These are phyloP conservation scores for Suillus hirtellus DNA, from an alignment of 768 basidiomycete genomes.

Conservation along the genomic window DNA sequence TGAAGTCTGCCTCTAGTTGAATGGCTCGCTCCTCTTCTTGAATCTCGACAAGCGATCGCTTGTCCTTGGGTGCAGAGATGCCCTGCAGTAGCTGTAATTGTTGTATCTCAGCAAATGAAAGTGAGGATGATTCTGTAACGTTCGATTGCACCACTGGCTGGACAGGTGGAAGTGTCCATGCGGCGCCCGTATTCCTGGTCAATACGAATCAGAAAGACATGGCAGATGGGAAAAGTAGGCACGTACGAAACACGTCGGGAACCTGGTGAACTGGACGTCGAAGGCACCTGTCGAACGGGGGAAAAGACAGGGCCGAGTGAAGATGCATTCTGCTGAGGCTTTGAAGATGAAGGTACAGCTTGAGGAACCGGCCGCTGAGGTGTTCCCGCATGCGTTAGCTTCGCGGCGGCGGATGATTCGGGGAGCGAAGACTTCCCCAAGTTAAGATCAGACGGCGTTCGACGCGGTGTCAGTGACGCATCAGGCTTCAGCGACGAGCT, in stretches of 20 bases:
- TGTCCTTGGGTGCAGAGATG: background rate
- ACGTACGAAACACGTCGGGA: conserved; percentile 55
- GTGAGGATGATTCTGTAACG: conserved; percentile 24
- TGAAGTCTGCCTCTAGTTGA: conserved; percentile 74
- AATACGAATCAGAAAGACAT: background rate
- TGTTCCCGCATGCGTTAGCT: conserved; percentile 5
- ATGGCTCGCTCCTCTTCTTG: conserved; percentile 78
- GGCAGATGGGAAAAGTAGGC: background rate
- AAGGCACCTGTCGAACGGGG: conserved; percentile 49
- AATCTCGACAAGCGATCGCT: conserved; percentile 40
- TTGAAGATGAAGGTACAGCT: conserved; percentile 16
- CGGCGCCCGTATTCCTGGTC: conserved; percentile 37
- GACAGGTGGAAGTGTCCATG: conserved; percentile 64
- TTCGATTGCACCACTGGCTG: conserved; percentile 43
- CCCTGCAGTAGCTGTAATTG: conserved; percentile 65
- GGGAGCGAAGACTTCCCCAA: conserved; percentile 5
- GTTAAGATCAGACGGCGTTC: conserved; percentile 12
- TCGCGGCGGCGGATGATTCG: conserved; percentile 3
- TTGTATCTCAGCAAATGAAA: conserved; percentile 87
- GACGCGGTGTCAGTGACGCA: conserved; percentile 13
- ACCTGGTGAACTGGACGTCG: conserved; percentile 26
- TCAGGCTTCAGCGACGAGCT: conserved; percentile 14
- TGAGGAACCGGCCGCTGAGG: conserved; percentile 20
- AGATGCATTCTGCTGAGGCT: conserved; percentile 25
- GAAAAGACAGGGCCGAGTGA: conserved; percentile 66